Conservation (phyloP, 805 yeast species). For the Candida methanosorbosa region DNA sequence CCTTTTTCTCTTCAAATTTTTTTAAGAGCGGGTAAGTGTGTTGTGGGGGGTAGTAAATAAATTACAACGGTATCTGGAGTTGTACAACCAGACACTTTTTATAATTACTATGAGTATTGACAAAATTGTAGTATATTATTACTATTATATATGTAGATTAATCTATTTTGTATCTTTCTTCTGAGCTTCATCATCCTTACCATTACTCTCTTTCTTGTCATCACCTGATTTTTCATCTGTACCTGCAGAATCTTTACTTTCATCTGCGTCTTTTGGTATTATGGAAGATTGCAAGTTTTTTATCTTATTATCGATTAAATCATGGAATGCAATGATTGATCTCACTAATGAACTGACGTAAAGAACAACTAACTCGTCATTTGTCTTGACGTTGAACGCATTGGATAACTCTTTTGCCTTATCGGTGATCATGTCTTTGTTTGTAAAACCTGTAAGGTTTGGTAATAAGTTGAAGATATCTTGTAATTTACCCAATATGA, state of each 20-base stretch:
- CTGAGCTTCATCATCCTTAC: slow-evolving; percentile 7
- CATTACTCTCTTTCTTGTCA: too few species aligned
- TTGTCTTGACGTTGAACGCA: slow-evolving; percentile 87
- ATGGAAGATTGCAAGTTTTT: slow-evolving; percentile 36
- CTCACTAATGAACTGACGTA: slow-evolving; percentile 86
- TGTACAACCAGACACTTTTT: too few species aligned
- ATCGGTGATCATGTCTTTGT: slow-evolving; percentile 5
- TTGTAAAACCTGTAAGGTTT: slow-evolving; percentile 41
- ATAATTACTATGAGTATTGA: too few species aligned
- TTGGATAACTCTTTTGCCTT: slow-evolving; percentile 36
- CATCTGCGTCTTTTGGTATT: slow-evolving; percentile 27
- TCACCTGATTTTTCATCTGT: slow-evolving; percentile 4
- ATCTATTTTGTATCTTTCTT: slow-evolving; percentile 3
- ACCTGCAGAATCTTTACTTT: slow-evolving; percentile 23
- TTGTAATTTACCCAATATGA: slow-evolving; percentile 85
- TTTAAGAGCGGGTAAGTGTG: too few species aligned
- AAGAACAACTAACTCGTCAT: slow-evolving; percentile 91
- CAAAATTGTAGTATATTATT: too few species aligned
- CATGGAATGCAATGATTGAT: slow-evolving; percentile 93
- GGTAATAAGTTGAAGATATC: slow-evolving; percentile 92
- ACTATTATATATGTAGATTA: background rate
- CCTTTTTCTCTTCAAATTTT: too few species aligned
- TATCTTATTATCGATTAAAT: slow-evolving; percentile 91
- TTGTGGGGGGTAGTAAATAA: too few species aligned
- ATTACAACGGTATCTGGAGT: too few species aligned